Conservation (phyloP, 2,329 filamentous ascomycete species). For the Cercospora berteroae region DNA sequence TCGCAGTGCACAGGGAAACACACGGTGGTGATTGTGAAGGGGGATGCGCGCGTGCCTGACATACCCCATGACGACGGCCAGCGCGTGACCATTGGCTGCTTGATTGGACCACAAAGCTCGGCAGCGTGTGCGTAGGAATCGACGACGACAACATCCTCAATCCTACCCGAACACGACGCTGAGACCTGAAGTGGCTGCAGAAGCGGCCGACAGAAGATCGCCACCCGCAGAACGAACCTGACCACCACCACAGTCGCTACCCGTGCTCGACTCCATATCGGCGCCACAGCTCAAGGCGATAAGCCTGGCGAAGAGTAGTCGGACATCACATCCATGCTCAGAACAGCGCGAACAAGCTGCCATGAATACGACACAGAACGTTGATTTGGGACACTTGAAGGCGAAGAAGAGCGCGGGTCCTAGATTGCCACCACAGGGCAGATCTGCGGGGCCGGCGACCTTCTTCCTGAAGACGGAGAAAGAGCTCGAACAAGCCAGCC, state of each 20-base stretch:
- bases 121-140: background rate
- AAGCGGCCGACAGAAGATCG: background rate
- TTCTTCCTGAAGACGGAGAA: constrained; percentile 60
- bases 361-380: constrained; percentile 10
- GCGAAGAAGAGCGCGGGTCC: constrained; percentile 5
- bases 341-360: background rate
- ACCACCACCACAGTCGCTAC: background rate
- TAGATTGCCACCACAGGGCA: constrained; percentile 4
- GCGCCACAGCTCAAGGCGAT: background rate
- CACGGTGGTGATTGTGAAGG: background rate
- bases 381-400: background rate
- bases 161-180: background rate
- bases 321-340: background rate
- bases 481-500: constrained; percentile 42
- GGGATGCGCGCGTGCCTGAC: background rate
- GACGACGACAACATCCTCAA: background rate
- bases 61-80: background rate
- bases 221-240: background rate
- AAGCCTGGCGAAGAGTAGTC: background rate
- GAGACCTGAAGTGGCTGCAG: background rate
- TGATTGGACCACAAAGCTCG: background rate
- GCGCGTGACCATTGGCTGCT: background rate
- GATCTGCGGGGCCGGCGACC: constrained; percentile 48
- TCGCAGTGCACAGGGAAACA: background rate
- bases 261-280: background rate